These are phyloP conservation scores for Mollisia scopiformis DNA, from an alignment of 2,329 filamentous ascomycete genomes.

Conservation along the genomic window DNA sequence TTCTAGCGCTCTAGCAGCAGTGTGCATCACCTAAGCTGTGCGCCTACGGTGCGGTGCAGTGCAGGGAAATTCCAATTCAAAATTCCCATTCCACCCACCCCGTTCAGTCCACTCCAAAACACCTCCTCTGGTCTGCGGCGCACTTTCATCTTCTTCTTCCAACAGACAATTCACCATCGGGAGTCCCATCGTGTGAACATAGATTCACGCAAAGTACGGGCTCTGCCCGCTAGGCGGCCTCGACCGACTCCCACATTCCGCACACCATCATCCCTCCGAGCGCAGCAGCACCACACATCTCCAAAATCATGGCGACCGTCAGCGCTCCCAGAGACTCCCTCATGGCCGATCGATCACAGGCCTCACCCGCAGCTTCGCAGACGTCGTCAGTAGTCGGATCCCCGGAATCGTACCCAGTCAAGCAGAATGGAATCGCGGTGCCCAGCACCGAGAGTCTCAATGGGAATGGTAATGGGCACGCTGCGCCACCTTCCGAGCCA, in stretches of 20 bases:
- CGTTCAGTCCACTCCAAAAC: too few species aligned
- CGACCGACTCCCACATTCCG: conserved; percentile 12
- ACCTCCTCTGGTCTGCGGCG: background rate
- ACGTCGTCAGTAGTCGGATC: conserved; percentile 30
- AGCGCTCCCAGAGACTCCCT: conserved; percentile 26
- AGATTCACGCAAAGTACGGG: conserved; percentile 22
- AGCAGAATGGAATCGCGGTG: conserved; percentile 28
- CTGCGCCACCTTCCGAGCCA: conserved; percentile 35
- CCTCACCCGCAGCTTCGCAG: conserved; percentile 31
- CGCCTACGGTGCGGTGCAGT: background rate
- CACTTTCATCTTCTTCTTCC: background rate
- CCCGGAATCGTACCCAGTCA: conserved; percentile 27
- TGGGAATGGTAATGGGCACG: conserved; percentile 33
- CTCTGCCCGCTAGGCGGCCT: conserved; percentile 28
- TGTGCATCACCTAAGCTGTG: background rate
- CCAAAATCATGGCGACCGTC: conserved; percentile 33
- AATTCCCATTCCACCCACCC: background rate
- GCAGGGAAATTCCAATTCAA: background rate
- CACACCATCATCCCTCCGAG: conserved; percentile 12
- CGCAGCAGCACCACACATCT: background rate
- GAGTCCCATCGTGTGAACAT: background rate
- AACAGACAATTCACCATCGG: background rate
- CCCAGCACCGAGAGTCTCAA: conserved; percentile 33
- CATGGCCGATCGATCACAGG: conserved; percentile 24
- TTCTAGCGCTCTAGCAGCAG: background rate